Evolutionary conservation across 2,329 filamentous ascomycete genomes (phyloP).

Genomic region (Plenodomus tracheiphilus): DNA sequence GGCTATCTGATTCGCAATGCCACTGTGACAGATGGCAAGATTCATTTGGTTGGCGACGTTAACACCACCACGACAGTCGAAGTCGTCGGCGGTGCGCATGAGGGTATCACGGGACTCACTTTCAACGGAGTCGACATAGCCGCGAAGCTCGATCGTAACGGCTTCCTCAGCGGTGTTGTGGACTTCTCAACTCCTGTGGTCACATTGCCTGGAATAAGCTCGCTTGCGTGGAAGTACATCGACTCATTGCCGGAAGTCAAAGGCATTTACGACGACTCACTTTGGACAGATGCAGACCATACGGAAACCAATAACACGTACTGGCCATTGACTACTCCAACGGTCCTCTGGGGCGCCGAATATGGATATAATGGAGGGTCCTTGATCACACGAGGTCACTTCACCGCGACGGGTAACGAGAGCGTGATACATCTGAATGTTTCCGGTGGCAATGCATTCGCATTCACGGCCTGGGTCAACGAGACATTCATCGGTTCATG

Average conservation of each 20-base stretch:
- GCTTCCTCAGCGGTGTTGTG: slow-evolving; percentile 56
- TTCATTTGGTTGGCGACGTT: slow-evolving; percentile 70
- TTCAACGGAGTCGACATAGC: slow-evolving; percentile 59
- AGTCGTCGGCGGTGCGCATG: slow-evolving; percentile 64
- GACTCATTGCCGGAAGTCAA: slow-evolving; percentile 71
- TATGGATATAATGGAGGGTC: slow-evolving; percentile 72
- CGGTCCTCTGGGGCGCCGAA: slow-evolving; percentile 64
- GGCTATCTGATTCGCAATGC: slow-evolving; percentile 66
- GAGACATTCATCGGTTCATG: slow-evolving; percentile 65
- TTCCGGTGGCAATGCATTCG: slow-evolving; percentile 68
- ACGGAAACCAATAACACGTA: slow-evolving; percentile 59
- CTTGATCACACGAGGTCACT: slow-evolving; percentile 69
- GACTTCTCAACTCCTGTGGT: slow-evolving; percentile 55
- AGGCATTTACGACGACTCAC: slow-evolving; percentile 65
- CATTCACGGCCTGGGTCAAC: slow-evolving; percentile 68
- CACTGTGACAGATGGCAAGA: slow-evolving; percentile 53
- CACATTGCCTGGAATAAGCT: slow-evolving; percentile 58
- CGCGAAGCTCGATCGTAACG: slow-evolving; percentile 46
- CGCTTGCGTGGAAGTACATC: slow-evolving; percentile 66
- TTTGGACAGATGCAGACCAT: slow-evolving; percentile 65
- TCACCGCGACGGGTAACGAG: slow-evolving; percentile 64
- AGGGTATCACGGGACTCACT: slow-evolving; percentile 53
- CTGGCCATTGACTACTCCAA: slow-evolving; percentile 44
- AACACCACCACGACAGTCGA: slow-evolving; percentile 69
- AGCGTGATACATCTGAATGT: slow-evolving; percentile 57